Evolutionary conservation across 345 rosid species (phyloP), one percentile per base, ranked within the genome.

Genomic region (Physaria fendleri): DNA sequence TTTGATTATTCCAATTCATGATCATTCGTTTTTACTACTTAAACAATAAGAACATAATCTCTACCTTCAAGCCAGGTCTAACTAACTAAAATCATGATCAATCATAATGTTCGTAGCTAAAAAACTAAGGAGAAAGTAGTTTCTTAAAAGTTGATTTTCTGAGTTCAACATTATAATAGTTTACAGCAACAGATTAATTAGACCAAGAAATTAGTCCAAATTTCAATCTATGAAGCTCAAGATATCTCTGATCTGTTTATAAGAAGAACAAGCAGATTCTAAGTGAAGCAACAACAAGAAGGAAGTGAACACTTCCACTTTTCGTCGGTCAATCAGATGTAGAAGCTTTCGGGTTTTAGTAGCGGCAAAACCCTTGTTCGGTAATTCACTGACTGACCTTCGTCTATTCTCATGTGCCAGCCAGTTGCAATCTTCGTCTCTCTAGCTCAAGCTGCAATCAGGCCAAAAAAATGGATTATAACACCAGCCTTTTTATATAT

Each of bases 391-490:
- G 74, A 70, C 33, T 69, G 42, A 17, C 65, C 64, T 47, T 32
- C 56, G 38, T 30, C 15, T 15, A 30, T 52, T 23, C n/a, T 56
- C 27, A 70, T 35, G 73, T 68, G 61, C 62, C 68, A 62, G 23
- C 32, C 42, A 47, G 69, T 49, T 71, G 74, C 65, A 71, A 56
- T 65, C 70, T 64, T 49, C 39, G 65, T 49, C 74, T 71, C 48
- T 63, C 70, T 21, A 71, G 65, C 46, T 71, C 74, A 56, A 71
- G 55, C 74, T 71, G 69, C 1, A 20, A 37, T 12, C 35, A 38
- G 10, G 23, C 46, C 2, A 29, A 53, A 16, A n/a, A n/a, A n/a
- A n/a, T n/a, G n/a, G n/a, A n/a, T n/a, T 33, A 52, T 10, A 50
- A 5, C 16, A 52, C 20, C 1, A 6, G 37, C 5, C 9, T 23